These are phyloP conservation scores for Eucalyptus globulus DNA, from an alignment of 345 rosid genomes.

Conservation along the genomic window DNA sequence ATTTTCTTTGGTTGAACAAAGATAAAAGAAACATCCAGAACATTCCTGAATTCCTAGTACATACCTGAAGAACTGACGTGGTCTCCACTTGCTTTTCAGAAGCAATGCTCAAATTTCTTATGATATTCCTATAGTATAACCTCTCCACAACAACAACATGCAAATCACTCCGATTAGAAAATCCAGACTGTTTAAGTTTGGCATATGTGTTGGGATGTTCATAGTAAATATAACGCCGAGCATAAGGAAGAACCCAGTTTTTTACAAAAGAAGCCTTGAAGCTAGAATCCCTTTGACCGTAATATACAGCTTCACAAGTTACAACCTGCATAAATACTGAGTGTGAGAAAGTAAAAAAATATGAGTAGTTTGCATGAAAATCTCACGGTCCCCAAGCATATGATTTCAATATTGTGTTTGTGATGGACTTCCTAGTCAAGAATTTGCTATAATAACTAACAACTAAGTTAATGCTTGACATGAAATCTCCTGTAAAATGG, in stretches of 20 bases:
- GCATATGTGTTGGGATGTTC: too few relatives aligned
- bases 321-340: constrained; percentile 36
- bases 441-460: not conserved
- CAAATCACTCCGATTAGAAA: too few relatives aligned
- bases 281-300: constrained; percentile 35
- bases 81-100: too few relatives aligned
- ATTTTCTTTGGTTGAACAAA: too few relatives aligned
- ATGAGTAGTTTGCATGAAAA: not conserved
- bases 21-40: too few relatives aligned
- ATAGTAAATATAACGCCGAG: too few relatives aligned
- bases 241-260: not conserved
- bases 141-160: too few relatives aligned
- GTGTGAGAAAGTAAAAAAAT: not conserved
- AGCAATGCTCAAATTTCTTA: too few relatives aligned
- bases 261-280: constrained; percentile 46
- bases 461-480: not conserved
- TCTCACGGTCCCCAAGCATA: not conserved
- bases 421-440: not conserved
- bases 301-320: constrained; percentile 54
- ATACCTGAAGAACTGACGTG: too few relatives aligned
- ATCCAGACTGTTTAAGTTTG: too few relatives aligned
- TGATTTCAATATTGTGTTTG: not conserved
- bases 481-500: not conserved
- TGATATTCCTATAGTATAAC: too few relatives aligned
- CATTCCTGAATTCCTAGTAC: too few relatives aligned